Evolutionary conservation across 2,329 filamentous ascomycete genomes (phyloP).

Genomic region (Oidium heveae): DNA sequence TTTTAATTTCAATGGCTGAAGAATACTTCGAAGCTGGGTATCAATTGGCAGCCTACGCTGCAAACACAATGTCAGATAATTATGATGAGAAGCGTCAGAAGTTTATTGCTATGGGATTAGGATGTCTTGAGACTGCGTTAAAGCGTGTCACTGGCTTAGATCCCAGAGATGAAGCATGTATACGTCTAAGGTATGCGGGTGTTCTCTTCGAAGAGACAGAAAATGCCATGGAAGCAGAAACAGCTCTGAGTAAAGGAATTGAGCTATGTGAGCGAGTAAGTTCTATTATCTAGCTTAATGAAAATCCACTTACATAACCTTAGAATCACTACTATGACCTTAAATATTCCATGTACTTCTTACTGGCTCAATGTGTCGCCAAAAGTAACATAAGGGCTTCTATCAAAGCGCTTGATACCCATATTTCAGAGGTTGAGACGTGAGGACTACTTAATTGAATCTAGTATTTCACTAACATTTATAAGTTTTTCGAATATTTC

Average conservation of each 20-base stretch:
- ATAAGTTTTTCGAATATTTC: slow-evolving; percentile 32
- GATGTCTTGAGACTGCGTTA: slow-evolving; percentile 45
- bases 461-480: slow-evolving; percentile 1
- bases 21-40: slow-evolving; percentile 49
- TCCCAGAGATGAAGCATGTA: slow-evolving; percentile 40
- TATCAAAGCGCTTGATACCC: slow-evolving; percentile 42
- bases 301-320: slow-evolving; percentile 4
- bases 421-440: slow-evolving; percentile 42
- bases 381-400: slow-evolving; percentile 48
- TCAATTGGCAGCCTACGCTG: slow-evolving; percentile 23
- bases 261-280: slow-evolving; percentile 38
- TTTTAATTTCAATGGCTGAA: slow-evolving; percentile 48
- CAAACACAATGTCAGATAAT: slow-evolving; percentile 22
- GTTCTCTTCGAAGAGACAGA: slow-evolving; percentile 50
- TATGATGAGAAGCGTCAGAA: slow-evolving; percentile 42
- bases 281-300: slow-evolving; percentile 7
- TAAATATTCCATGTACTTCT: slow-evolving; percentile 55
- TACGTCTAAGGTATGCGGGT: slow-evolving; percentile 46
- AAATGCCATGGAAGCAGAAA: slow-evolving; percentile 49
- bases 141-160: slow-evolving; percentile 28
- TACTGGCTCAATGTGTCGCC: slow-evolving; percentile 44
- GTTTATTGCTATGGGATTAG: slow-evolving; percentile 44
- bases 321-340: slow-evolving; percentile 35
- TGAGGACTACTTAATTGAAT: slow-evolving; percentile 16
- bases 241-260: slow-evolving; percentile 44